phyloP scores from a whole-genome alignment of 495 filamentous ascomycete species.

The Glarea lozoyensis region DNA sequence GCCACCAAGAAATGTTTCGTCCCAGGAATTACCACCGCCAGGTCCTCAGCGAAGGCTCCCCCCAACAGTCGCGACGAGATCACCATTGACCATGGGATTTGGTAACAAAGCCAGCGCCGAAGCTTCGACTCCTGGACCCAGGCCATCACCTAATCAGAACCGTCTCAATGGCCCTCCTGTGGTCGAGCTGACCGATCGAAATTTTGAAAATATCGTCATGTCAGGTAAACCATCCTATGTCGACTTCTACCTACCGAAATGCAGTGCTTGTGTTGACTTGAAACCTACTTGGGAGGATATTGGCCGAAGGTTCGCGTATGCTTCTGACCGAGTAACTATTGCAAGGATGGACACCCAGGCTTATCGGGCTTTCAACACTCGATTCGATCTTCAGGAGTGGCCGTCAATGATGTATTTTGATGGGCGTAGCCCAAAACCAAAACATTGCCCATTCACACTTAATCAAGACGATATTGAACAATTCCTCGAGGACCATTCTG shows the following conservation, averaged over 20 bases:
- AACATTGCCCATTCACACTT: slow-evolving; percentile 6
- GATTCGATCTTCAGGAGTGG: slow-evolving; percentile 12
- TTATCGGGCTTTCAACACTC: slow-evolving; percentile 4
- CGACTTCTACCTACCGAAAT: slow-evolving; percentile 15
- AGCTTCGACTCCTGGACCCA: slow-evolving; percentile 7
- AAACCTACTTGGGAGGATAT: slow-evolving; percentile 16
- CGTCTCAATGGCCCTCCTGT: slow-evolving; percentile 7
- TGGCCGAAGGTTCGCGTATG: slow-evolving; percentile 15
- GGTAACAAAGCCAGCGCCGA: slow-evolving; percentile 13
- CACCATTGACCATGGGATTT: slow-evolving; percentile 17
- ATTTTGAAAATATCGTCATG: slow-evolving; percentile 15
- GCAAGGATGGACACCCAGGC: slow-evolving; percentile 10
- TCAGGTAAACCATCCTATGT: slow-evolving; percentile 13
- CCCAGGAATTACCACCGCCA: slow-evolving; percentile 2
- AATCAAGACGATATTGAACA: slow-evolving; percentile 8
- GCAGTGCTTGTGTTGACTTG: slow-evolving; percentile 14
- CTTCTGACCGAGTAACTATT: slow-evolving; percentile 15
- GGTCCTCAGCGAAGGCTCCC: slow-evolving; percentile 13
- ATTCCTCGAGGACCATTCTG: slow-evolving; percentile 16
- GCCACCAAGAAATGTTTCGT: background rate
- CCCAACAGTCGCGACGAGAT: slow-evolving; percentile 7
- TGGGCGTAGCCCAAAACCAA: slow-evolving; percentile 4
- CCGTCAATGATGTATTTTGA: slow-evolving; percentile 19
- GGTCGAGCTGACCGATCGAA: slow-evolving; percentile 7
- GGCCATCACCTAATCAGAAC: slow-evolving; percentile 4